These are phyloP conservation scores for Colletotrichum sp. DNA, from an alignment of 2,329 filamentous ascomycete species.

Conservation along the genomic window DNA sequence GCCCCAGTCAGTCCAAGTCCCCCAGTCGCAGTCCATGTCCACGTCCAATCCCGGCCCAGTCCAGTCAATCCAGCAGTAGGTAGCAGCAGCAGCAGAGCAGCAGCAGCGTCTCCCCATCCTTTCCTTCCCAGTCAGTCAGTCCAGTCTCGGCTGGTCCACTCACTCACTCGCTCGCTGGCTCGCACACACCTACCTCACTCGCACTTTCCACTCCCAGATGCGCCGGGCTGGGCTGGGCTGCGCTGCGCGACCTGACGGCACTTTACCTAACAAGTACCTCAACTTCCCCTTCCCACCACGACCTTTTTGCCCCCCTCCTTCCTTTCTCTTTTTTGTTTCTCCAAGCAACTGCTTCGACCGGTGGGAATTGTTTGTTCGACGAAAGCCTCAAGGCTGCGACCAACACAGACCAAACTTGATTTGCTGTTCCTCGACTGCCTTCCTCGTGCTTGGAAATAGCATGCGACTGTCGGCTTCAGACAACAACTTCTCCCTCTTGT, in stretches of 20 bases:
- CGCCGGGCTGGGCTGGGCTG: slow-evolving; percentile 12
- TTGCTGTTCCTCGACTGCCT: not conserved
- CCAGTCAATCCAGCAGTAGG: not conserved
- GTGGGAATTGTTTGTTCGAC: slow-evolving; percentile 21
- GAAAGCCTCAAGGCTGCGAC: not conserved
- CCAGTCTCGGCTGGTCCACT: not conserved
- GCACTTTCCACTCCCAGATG: not conserved
- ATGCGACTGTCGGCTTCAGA: slow-evolving; percentile 19
- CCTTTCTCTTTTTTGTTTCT: not conserved
- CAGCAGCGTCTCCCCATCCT: not conserved
- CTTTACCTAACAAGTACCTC: slow-evolving; percentile 22
- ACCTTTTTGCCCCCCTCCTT: slow-evolving; percentile 1
- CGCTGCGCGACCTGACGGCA: not conserved
- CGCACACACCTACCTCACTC: not conserved
- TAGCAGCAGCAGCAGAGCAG: not conserved
- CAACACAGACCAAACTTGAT: not conserved
- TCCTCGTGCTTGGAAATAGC: slow-evolving; percentile 6
- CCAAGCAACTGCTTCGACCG: slow-evolving; percentile 22
- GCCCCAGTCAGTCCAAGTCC: not conserved
- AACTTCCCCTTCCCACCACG: slow-evolving; percentile 18
- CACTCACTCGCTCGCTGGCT: not conserved
- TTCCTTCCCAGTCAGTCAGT: not conserved
- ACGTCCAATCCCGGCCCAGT: not conserved
- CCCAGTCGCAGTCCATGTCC: not conserved
- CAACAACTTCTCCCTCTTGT: slow-evolving; percentile 15